phyloP scores from a whole-genome alignment of 2,329 filamentous ascomycete species.

The Pseudogymnoascus sp. region DNA sequence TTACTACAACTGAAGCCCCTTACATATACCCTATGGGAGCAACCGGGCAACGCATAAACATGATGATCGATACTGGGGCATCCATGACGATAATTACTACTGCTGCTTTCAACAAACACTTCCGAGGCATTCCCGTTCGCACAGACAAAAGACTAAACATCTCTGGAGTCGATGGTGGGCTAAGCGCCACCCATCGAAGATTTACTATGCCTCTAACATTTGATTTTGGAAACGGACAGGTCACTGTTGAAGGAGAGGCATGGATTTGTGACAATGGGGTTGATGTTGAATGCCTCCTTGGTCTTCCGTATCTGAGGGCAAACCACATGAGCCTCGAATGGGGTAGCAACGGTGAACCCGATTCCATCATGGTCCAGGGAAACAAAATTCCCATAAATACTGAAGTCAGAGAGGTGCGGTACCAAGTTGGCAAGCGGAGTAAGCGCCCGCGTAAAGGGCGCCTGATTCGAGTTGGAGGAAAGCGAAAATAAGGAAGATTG shows the following conservation, averaged over 20 bases:
- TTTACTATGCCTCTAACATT: conserved; percentile 4
- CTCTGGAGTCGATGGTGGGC: background rate
- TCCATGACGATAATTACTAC: background rate
- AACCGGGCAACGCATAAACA: background rate
- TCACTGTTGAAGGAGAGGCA: background rate
- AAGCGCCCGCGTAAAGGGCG: background rate
- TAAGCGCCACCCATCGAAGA: background rate
- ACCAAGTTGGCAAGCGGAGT: background rate
- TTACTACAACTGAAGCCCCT: background rate
- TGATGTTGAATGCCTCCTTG: background rate
- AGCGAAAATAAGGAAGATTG: background rate
- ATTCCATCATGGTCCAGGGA: background rate
- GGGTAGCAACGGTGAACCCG: background rate
- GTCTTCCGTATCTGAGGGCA: background rate
- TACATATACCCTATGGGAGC: background rate
- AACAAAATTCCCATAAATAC: background rate
- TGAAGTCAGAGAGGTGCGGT: background rate
- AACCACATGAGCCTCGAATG: background rate
- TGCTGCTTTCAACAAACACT: background rate
- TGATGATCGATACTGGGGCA: background rate
- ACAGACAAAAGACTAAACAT: background rate
- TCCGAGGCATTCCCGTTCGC: background rate
- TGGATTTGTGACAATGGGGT: background rate
- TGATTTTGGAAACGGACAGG: background rate
- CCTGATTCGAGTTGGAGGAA: background rate